Evolutionary conservation across 2,329 filamentous ascomycete species (phyloP), one percentile per base, ranked within the genome.

Genomic region (Magnaporthales sp.): DNA sequence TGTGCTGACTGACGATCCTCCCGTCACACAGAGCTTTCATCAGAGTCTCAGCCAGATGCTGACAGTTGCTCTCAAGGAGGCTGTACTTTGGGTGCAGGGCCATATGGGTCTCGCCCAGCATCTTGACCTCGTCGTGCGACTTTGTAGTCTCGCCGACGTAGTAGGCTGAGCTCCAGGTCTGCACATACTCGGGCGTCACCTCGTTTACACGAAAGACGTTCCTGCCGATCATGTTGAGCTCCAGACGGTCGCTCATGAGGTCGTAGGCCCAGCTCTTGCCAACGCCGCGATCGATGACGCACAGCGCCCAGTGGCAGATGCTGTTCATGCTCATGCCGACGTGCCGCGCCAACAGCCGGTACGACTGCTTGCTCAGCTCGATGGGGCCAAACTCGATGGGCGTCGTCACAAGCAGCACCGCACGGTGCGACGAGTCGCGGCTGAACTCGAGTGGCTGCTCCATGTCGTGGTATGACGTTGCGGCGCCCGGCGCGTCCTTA

Each of bases 141-240:
- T 72, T 73, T 2, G 72, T 75, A 8, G 74, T 75, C 68, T 76
- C 74, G 11, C 74, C 74, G 19, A 76, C 71, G 29, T 76, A 76
- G 60, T 72, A 74, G 38, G 71, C 74, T 26, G 70, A 71, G 9
- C 68, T 74, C 74, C 74, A 76, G 1, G 70, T 72, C 15, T 68
- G 67, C 27, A 75, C 70, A 61, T 71, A 72, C 38, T 72, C 71
- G 6, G 72, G 67, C 24, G 71, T 74, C 10, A 75, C 68, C 56
- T 75, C 71, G n/a, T 73, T 69, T n/a, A 72, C 70, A 38, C 74
- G 72, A 66, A 74, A 72, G 22, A 70, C 70, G 31, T 72, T 75
- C 66, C 71, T 73, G 32, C 73, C 73, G 3, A 73, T 65, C 65
- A 70, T 71, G 38, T 69, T 71, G 22, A 73, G 71, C 27, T 70